Percentiles rank a stretch among this genome's conserved stretches.
These are phyloP conservation scores for Saturnispora hagleri DNA, from an alignment of 805 yeast genomes.

Conservation along the genomic window DNA sequence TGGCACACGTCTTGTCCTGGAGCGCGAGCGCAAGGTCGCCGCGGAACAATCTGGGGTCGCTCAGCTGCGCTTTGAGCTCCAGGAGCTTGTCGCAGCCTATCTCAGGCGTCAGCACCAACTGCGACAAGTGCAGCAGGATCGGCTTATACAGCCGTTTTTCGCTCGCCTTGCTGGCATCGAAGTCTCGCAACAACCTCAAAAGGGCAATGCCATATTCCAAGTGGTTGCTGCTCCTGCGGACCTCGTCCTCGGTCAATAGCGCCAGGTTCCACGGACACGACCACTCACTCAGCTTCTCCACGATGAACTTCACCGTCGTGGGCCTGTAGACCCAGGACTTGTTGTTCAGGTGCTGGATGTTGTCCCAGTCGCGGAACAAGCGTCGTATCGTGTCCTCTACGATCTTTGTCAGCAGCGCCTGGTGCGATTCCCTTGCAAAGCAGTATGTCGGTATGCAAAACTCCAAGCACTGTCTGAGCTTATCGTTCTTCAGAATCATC, in stretches of 20 bases:
- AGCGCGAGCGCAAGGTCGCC: slow-evolving; percentile 22
- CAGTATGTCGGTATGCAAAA: slow-evolving; percentile 87
- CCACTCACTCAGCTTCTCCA: slow-evolving; percentile 75
- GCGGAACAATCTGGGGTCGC: slow-evolving; percentile 19
- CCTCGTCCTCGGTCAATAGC: slow-evolving; percentile 34
- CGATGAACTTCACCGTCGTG: slow-evolving; percentile 41
- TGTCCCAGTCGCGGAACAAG: slow-evolving; percentile 37
- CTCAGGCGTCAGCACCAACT: slow-evolving; percentile 34
- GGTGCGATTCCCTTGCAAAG: slow-evolving; percentile 66
- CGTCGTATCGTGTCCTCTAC: slow-evolving; percentile 60
- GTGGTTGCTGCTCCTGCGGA: slow-evolving; percentile 41
- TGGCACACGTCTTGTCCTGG: slow-evolving; percentile 4
- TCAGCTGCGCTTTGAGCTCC: slow-evolving; percentile 17
- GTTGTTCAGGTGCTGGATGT: slow-evolving; percentile 29
- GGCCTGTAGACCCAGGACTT: slow-evolving; percentile 19
- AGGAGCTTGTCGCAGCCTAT: slow-evolving; percentile 17
- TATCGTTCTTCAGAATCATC: slow-evolving; percentile 48
- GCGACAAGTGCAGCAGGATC: slow-evolving; percentile 41
- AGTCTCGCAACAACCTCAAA: slow-evolving; percentile 37
- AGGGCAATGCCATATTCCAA: slow-evolving; percentile 47
- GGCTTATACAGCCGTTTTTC: slow-evolving; percentile 45
- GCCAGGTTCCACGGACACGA: slow-evolving; percentile 69
- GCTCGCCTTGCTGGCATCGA: slow-evolving; percentile 39
- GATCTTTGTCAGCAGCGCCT: slow-evolving; percentile 50
- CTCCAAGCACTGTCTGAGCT: slow-evolving; percentile 68